Evolutionary conservation across 179 eudicot species (phyloP), one percentile per base, ranked within the genome.

Genomic region (Heliamphora pulchella): DNA sequence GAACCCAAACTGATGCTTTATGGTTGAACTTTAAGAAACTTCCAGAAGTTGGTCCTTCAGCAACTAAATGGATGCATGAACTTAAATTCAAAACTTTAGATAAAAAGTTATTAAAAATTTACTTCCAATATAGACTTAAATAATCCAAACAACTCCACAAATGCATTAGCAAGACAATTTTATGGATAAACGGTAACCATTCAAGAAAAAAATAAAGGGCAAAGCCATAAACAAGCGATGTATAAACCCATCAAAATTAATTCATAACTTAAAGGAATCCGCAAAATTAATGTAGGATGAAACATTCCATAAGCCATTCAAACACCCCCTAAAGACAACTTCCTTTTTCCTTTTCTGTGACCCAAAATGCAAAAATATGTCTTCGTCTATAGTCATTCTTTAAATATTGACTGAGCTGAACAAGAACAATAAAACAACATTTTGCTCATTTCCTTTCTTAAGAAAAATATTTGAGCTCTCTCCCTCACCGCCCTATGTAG

Each of bases 1-100:
- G 48, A 71, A 50, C 74, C 7, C 18, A 73, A 73, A 73, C 62
- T 73, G 76, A 73, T 53, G 59, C 20, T 22, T 72, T 72, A 51
- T 51, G 51, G 39, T 50, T 11, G 17, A 59, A 14, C 17, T 59
- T 59, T 15, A 59, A 13, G 9, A 5, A 59, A 59, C 63, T 59
- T 59, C 62, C 63, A 59, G 18, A 22, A 61, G 8, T 61, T 61
- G 31, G 6, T 31, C 65, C 65, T 18, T 61, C 11, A 5, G 65
- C 65, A 61, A 61, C 22, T 61, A 61, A 17, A 17, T 18, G 3
- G n/a, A 17, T 22, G 65, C 31, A 22, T n/a, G 31, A 61, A 61
- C 22, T 61, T 61, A 8, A 61, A 61, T 3, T 61, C 4, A 1
- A 61, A 54, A 54, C 2, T 54, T 54, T n/a, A n/a, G 65, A 17